Evolutionary conservation across 2,329 filamentous ascomycete genomes (phyloP).

Genomic region (Exophiala mesophila): DNA sequence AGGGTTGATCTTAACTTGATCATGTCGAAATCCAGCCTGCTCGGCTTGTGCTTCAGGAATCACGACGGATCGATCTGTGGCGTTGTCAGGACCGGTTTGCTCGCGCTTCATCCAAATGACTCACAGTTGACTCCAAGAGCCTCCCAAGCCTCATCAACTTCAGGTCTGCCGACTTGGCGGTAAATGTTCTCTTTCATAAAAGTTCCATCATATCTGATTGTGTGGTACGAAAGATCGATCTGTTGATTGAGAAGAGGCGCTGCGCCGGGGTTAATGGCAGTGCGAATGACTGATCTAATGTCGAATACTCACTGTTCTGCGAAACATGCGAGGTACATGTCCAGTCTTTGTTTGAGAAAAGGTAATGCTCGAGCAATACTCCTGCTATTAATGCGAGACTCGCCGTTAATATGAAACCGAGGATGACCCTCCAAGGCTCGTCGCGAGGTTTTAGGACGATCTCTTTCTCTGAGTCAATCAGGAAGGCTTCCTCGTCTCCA

Average conservation of each 20-base stretch:
- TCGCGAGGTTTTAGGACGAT: neutral
- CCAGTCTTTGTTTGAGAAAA: neutral
- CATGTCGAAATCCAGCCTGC: constrained; percentile 46
- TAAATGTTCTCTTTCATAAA: constrained; percentile 53
- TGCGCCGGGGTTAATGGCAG: too few species aligned
- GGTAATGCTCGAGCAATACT: neutral
- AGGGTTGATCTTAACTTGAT: constrained; percentile 52
- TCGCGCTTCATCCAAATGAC: constrained; percentile 17
- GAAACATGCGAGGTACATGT: neutral
- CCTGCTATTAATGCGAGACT: neutral
- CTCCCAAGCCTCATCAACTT: constrained; percentile 56
- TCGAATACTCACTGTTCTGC: constrained; percentile 1
- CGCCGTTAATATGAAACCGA: neutral
- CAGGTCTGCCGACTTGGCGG: constrained; percentile 45
- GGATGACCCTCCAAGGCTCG: neutral
- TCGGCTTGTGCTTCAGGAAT: constrained; percentile 48
- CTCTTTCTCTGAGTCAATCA: neutral
- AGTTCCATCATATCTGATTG: constrained; percentile 51
- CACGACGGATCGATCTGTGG: constrained; percentile 43
- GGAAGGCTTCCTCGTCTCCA: constrained; percentile 1
- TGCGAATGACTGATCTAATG: too few species aligned
- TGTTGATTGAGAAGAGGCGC: constrained; percentile 1
- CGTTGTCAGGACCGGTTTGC: constrained; percentile 4
- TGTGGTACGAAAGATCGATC: constrained; percentile 35
- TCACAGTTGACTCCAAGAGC: constrained; percentile 49